Base-by-base conservation (phyloP, 306 rosid species). In the Pyrus bretschneideri region DNA sequence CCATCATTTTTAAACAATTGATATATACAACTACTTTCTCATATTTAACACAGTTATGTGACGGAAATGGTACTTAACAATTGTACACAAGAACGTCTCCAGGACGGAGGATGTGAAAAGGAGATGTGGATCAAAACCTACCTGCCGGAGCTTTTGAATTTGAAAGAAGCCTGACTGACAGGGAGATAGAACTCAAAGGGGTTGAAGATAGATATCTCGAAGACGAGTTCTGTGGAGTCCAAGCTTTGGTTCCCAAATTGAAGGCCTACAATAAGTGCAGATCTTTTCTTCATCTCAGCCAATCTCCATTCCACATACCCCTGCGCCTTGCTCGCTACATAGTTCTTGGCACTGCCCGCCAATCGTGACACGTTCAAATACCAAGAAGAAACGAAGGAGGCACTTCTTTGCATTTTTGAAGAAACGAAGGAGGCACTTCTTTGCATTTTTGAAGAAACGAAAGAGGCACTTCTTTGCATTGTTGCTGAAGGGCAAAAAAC, bases 191-290 rank as follows among this genome's bases (percentile, higher is more conserved):
- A 38, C 35, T 4, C 22, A 23, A 72, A 57, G 22, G 76, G 45
- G 35, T 72, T 72, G 76, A 35, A 72, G 31, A 72, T 33, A 13
- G 67, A 57, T 15, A 72, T 72, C 23, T 72, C 22, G 76, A 72
- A 72, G 22, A 72, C 66, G 25, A 72, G 67, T 22, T 72, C 76
- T 2, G 58, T 57, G 76, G 54, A 57, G 38, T 72, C 67, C 5
- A 72, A 38, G 76, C 15, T 35, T 2, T 55, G 6, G 27, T 57
- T 27, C 66, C 58, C 76, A 13, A 72, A 27, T 22, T 72, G 52
- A 72, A 72, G 66, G 67, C 35, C 76, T 33, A n/a, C 52, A 35
- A 72, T 72, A 8, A 72, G 4, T 6, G 76, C 65, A 72, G 76
- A 55, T 31, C 54, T 57, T 18, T 38, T 57, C 35, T 57, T 61